Percentiles rank a stretch among this genome's conserved stretches.
These are phyloP conservation scores for Puccinia horiana DNA, from an alignment of 1,284 basidiomycete species.

Conservation along the genomic window DNA sequence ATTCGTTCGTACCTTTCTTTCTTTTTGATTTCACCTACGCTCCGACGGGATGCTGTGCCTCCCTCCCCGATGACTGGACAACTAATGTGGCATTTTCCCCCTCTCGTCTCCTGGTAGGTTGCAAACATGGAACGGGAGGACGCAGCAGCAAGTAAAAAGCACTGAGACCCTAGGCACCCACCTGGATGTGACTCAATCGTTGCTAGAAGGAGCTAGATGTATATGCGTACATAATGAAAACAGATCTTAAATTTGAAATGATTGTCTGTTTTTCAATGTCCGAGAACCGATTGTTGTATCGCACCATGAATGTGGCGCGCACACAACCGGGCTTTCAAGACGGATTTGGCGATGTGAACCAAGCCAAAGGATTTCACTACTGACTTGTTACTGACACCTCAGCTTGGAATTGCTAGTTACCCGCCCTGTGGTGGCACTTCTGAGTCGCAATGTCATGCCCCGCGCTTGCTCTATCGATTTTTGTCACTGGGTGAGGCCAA, in stretches of 20 bases:
- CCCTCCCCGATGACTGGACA: not conserved
- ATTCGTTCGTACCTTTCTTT: constrained; percentile 21
- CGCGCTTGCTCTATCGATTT: too few species aligned
- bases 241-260: constrained; percentile 1
- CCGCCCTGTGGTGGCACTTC: too few species aligned
- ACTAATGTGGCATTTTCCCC: not conserved
- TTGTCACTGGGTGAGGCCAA: too few species aligned
- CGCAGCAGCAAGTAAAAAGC: constrained; percentile 9
- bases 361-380: too few species aligned
- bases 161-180: not conserved
- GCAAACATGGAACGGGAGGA: constrained; percentile 9
- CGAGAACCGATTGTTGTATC: not conserved
- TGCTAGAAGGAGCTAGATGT: not conserved
- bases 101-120: not conserved
- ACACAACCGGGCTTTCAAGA: not conserved
- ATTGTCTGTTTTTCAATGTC: not conserved
- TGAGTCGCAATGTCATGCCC: too few species aligned
- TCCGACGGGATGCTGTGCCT: not conserved
- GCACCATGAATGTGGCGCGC: not conserved
- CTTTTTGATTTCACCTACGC: not conserved
- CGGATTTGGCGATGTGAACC: not conserved
- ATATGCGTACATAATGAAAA: constrained; percentile 3
- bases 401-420: too few species aligned
- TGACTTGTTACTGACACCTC: not conserved
- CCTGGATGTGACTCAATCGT: not conserved